Conservation (phyloP, 352 stramenopile species). For the Phytophthora ohioensis region DNA sequence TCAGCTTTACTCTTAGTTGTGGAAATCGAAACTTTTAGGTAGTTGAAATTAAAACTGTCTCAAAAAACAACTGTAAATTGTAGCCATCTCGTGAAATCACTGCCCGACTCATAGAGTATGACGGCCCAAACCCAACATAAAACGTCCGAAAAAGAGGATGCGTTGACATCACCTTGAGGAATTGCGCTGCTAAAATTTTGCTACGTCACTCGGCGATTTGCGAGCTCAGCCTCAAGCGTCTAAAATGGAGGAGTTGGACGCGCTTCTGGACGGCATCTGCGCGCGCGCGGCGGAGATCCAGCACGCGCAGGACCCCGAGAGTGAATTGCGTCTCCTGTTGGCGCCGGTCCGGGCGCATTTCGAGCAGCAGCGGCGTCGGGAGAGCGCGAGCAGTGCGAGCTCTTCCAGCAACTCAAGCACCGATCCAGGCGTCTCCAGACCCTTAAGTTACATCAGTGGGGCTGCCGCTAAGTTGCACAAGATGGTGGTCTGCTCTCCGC, state of each 20-base stretch:
- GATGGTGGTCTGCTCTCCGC: constrained; percentile 36
- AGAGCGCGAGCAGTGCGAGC: constrained; percentile 21
- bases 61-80: too few relatives aligned
- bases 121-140: background rate
- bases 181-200: background rate
- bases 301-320: constrained; percentile 47
- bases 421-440: background rate
- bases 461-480: constrained; percentile 51
- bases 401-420: constrained; percentile 37
- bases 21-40: too few relatives aligned
- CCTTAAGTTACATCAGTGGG: constrained; percentile 41
- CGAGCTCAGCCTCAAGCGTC: background rate
- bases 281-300: constrained; percentile 54
- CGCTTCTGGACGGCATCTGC: constrained; percentile 59
- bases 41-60: too few relatives aligned
- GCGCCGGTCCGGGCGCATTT: constrained; percentile 59
- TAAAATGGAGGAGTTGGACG: constrained; percentile 69
- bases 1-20: too few relatives aligned
- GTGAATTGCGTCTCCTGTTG: constrained; percentile 54
- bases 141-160: background rate
- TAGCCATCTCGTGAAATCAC: background rate
- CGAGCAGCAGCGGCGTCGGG: constrained; percentile 31
- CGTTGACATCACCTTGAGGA: background rate
- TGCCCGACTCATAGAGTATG: background rate
- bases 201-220: constrained; percentile 6